Conservation (phyloP, 345 rosid species). For the Euphorbia peplus region DNA sequence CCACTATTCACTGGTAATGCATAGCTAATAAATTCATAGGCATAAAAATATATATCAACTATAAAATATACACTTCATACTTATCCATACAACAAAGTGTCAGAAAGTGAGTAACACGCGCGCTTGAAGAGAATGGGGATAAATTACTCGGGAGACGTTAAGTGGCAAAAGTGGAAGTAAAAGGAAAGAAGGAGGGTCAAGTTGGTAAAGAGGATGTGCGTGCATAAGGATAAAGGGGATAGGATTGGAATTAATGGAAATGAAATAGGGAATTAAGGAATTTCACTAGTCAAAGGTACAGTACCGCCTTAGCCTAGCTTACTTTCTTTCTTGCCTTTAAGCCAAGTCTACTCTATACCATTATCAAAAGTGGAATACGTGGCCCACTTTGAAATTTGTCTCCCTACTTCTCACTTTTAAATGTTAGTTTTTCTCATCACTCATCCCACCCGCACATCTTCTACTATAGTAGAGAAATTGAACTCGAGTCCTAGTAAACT, state of each 20-base stretch:
- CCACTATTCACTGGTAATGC: too few relatives aligned
- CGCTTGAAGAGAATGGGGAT: conserved; percentile 12
- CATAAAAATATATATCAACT: too few relatives aligned
- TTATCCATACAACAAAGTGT: too few relatives aligned
- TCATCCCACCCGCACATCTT: background rate
- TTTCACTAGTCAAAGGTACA: conserved; percentile 8
- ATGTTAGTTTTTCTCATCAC: background rate
- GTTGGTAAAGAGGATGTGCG: conserved; percentile 5
- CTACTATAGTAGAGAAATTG: too few relatives aligned
- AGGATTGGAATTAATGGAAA: conserved; percentile 13
- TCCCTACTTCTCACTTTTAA: conserved; percentile 8
- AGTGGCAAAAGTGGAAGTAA: conserved; percentile 16
- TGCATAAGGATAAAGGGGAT: conserved; percentile 11
- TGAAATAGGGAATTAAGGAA: conserved; percentile 20
- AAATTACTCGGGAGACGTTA: conserved; percentile 4
- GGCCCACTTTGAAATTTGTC: background rate
- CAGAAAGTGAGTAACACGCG: too few relatives aligned
- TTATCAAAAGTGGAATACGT: conserved; percentile 15
- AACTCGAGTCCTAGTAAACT: too few relatives aligned
- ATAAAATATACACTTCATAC: too few relatives aligned
- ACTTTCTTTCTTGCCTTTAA: conserved; percentile 12
- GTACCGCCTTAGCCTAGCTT: background rate
- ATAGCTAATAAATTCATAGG: too few relatives aligned
- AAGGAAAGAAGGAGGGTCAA: conserved; percentile 1
- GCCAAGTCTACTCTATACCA: conserved; percentile 21